A percentile compares a stretch with the other conserved stretches of the same genome.
Evolutionary conservation across 768 basidiomycete species (phyloP).

Genomic region (Boletus rex-veris): DNA sequence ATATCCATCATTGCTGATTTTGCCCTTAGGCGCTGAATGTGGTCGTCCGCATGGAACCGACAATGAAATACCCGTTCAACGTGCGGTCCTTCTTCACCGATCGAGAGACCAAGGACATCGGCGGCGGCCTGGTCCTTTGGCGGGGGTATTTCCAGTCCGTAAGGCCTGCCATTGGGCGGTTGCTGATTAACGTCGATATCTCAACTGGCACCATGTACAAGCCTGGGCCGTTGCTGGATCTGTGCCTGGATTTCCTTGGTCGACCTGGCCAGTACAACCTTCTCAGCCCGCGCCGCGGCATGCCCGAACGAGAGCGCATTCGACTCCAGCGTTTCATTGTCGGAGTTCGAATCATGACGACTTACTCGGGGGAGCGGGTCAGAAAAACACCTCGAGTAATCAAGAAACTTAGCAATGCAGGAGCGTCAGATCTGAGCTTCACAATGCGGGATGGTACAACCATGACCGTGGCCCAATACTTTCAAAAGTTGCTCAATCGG

Average conservation of each 20-base stretch:
- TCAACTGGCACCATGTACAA: conserved; percentile 76
- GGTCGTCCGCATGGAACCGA: conserved; percentile 72
- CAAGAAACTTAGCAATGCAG: conserved; percentile 52
- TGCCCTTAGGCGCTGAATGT: conserved; percentile 62
- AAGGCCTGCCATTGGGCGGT: conserved; percentile 57
- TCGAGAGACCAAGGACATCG: conserved; percentile 49
- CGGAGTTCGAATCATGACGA: conserved; percentile 49
- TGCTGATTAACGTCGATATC: conserved; percentile 76
- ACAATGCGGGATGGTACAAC: conserved; percentile 51
- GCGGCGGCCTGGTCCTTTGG: conserved; percentile 67
- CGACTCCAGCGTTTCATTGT: conserved; percentile 54
- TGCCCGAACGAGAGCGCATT: conserved; percentile 52
- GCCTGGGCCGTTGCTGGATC: conserved; percentile 52
- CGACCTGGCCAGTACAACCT: conserved; percentile 28
- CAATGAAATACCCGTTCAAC: conserved; percentile 64
- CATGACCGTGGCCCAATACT: conserved; percentile 63
- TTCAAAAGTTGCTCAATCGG: conserved; percentile 48
- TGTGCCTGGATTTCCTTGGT: conserved; percentile 57
- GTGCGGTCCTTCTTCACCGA: conserved; percentile 72
- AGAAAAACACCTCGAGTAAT: conserved; percentile 53
- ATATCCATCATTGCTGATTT: neutral
- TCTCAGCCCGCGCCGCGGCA: conserved; percentile 37
- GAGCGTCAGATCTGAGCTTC: conserved; percentile 56
- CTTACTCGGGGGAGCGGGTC: conserved; percentile 35
- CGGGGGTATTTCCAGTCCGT: conserved; percentile 81